Evolutionary conservation across 805 yeast genomes (phyloP).

Genomic region (Brettanomyces naardenensis): DNA sequence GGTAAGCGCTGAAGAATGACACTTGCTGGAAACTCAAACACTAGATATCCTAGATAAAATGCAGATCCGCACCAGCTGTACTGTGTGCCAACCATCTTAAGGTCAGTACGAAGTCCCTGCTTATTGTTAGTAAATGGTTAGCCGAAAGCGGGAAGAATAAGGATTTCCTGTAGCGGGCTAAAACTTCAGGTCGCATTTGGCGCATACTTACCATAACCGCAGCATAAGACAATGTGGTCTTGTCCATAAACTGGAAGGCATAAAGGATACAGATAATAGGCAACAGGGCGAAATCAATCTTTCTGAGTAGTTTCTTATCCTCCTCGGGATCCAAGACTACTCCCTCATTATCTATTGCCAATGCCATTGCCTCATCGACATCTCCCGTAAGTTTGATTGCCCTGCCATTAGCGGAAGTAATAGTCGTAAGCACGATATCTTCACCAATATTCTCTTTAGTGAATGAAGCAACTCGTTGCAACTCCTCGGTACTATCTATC

Average conservation of each 20-base stretch:
- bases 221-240: conserved; percentile 44
- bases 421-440: background rate
- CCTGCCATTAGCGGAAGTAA: conserved; percentile 1
- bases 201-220: conserved; percentile 56
- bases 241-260: conserved; percentile 54
- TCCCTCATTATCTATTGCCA: conserved; percentile 1
- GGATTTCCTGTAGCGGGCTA: too few relatives aligned
- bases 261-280: conserved; percentile 44
- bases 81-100: conserved; percentile 27
- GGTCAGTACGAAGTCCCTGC: conserved; percentile 28
- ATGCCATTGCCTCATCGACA: conserved; percentile 4
- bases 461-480: conserved; percentile 2
- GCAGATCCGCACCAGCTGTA: conserved; percentile 38
- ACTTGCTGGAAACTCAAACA: conserved; percentile 38
- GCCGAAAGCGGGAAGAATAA: too few relatives aligned
- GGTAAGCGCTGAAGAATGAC: conserved; percentile 42
- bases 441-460: conserved; percentile 2
- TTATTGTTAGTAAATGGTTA: background rate
- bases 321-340: background rate
- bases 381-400: conserved; percentile 3
- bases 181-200: too few relatives aligned
- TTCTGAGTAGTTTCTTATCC: conserved; percentile 17
- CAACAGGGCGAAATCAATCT: conserved; percentile 42
- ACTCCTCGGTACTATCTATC: too few relatives aligned
- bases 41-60: conserved; percentile 39